A percentile compares a stretch with the other conserved stretches of the same genome.
Evolutionary conservation across 768 basidiomycete species (phyloP).

Genomic region (Naganishia kalamii): DNA sequence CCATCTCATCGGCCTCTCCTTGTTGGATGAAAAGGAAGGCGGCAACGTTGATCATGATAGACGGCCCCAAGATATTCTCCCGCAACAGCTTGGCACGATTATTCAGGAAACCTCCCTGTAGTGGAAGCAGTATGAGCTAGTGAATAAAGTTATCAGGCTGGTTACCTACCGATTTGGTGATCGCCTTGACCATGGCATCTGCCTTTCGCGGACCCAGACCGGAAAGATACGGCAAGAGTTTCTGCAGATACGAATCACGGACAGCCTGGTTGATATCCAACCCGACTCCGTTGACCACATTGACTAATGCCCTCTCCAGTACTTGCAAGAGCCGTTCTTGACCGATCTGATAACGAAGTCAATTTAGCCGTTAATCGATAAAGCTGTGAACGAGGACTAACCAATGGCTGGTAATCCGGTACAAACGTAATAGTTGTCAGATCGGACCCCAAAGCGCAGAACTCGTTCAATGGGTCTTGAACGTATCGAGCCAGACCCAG

Average conservation of each 20-base stretch:
- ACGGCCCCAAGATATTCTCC: slow-evolving; percentile 71
- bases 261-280: slow-evolving; percentile 94
- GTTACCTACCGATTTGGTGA: slow-evolving; percentile 61
- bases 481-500: slow-evolving; percentile 85
- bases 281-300: slow-evolving; percentile 83
- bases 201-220: slow-evolving; percentile 94
- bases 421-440: slow-evolving; percentile 76
- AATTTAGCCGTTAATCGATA: neutral
- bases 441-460: slow-evolving; percentile 78
- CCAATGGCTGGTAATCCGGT: slow-evolving; percentile 78
- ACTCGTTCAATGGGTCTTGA: slow-evolving; percentile 91
- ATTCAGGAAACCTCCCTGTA: slow-evolving; percentile 74
- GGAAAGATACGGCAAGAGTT: slow-evolving; percentile 79
- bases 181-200: slow-evolving; percentile 65
- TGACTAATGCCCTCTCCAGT: slow-evolving; percentile 81
- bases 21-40: slow-evolving; percentile 81
- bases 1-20: slow-evolving; percentile 56
- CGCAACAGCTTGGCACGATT: slow-evolving; percentile 80
- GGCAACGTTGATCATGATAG: slow-evolving; percentile 87
- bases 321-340: slow-evolving; percentile 71
- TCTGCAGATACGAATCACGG: slow-evolving; percentile 78
- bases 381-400: slow-evolving; percentile 45
- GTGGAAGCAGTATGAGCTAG: slow-evolving; percentile 7
- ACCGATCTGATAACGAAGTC: slow-evolving; percentile 59
- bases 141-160: neutral